A percentile compares a stretch with the other conserved stretches of the same genome.
Evolutionary conservation across 164 flowering plant genomes (phyloP).

Genomic region (Chimonanthus praecox): DNA sequence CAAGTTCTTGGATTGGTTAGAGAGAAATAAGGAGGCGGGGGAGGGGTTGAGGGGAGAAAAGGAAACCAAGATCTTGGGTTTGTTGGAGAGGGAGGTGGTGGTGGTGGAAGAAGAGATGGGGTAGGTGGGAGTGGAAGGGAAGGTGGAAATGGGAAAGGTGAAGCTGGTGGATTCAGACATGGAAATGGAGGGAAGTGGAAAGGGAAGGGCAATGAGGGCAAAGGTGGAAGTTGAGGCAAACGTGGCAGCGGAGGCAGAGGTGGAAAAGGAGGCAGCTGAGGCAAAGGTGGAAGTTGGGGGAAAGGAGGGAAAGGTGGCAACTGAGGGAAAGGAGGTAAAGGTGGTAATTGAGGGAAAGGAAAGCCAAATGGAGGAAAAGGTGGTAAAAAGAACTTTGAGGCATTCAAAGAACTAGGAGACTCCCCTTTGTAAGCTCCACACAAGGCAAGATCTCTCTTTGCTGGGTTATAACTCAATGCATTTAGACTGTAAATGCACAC

Average conservation of each 20-base stretch:
- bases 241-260: slow-evolving; percentile 1
- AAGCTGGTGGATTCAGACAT: neutral
- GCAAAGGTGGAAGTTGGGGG: slow-evolving; percentile 6
- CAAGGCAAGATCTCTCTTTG: slow-evolving; percentile 26
- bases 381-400: slow-evolving; percentile 40
- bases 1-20: slow-evolving; percentile 6
- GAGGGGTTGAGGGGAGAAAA: slow-evolving; percentile 12
- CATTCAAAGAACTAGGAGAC: slow-evolving; percentile 18
- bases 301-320: slow-evolving; percentile 19
- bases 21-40: slow-evolving; percentile 3
- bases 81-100: slow-evolving; percentile 3
- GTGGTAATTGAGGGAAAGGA: slow-evolving; percentile 17
- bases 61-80: slow-evolving; percentile 13
- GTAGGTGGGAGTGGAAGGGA: slow-evolving; percentile 1
- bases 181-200: neutral
- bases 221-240: slow-evolving; percentile 15
- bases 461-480: slow-evolving; percentile 45
- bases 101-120: slow-evolving; percentile 2
- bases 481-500: slow-evolving; percentile 44
- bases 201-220: slow-evolving; percentile 8
- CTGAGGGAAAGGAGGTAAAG: slow-evolving; percentile 11
- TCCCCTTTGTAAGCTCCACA: slow-evolving; percentile 34
- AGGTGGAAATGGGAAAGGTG: slow-evolving; percentile 7
- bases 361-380: slow-evolving; percentile 31
- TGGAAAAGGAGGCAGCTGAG: slow-evolving; percentile 23